A percentile compares a stretch with the other conserved stretches of the same genome.
Conservation (phyloP, 2,329 filamentous ascomycete genomes). For the Colletotrichum acutatum region DNA sequence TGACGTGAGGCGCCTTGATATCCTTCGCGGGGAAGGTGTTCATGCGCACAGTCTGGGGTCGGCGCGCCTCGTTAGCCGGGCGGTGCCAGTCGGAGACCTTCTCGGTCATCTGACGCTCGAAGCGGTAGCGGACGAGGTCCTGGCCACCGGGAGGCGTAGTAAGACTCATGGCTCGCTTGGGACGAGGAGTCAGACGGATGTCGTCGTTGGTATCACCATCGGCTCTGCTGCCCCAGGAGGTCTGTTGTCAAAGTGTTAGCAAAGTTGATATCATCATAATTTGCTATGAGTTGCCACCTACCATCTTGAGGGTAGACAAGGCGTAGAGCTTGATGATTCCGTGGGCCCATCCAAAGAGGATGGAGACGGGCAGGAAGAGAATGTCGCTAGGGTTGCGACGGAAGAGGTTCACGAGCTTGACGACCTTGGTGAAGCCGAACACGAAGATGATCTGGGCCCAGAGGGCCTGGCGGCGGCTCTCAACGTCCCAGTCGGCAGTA, state of each 20-base stretch:
- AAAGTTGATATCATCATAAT: background rate
- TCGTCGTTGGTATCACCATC: slow-evolving; percentile 88
- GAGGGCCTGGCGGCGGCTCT: slow-evolving; percentile 65
- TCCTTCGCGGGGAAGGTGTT: slow-evolving; percentile 32
- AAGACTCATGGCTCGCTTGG: slow-evolving; percentile 53
- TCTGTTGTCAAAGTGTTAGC: slow-evolving; percentile 63
- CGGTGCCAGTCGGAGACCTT: slow-evolving; percentile 36
- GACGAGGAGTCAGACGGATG: slow-evolving; percentile 69
- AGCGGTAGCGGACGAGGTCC: slow-evolving; percentile 57
- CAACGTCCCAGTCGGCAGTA: slow-evolving; percentile 68
- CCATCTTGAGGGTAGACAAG: slow-evolving; percentile 83
- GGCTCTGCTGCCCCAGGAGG: slow-evolving; percentile 93
- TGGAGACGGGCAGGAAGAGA: slow-evolving; percentile 82
- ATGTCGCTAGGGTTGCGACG: slow-evolving; percentile 85
- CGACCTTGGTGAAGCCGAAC: slow-evolving; percentile 85
- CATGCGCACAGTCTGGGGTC: slow-evolving; percentile 29
- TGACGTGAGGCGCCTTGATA: slow-evolving; percentile 29
- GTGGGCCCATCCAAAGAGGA: slow-evolving; percentile 93
- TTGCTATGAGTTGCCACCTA: slow-evolving; percentile 58
- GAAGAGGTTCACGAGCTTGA: slow-evolving; percentile 91
- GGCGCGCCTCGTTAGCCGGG: slow-evolving; percentile 28
- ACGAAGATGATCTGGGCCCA: slow-evolving; percentile 77
- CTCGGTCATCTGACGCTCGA: slow-evolving; percentile 52
- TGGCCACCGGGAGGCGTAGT: slow-evolving; percentile 55
- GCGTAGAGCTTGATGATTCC: slow-evolving; percentile 93